These are phyloP conservation scores for Aspergillus campestris DNA, from an alignment of 495 filamentous ascomycete genomes.

Conservation along the genomic window DNA sequence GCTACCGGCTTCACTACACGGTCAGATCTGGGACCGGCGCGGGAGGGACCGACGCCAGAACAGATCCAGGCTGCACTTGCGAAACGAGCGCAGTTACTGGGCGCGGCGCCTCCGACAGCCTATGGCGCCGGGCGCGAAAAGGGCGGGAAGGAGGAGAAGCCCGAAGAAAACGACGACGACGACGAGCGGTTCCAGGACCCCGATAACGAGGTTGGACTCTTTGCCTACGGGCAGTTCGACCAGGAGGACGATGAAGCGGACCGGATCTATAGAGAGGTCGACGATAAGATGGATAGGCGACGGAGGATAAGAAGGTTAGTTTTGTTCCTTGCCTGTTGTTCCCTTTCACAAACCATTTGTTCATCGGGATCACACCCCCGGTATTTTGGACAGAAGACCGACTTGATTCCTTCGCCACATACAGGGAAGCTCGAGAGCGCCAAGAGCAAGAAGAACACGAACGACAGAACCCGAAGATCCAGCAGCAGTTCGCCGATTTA, in stretches of 20 bases:
- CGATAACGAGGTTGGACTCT: constrained; percentile 92
- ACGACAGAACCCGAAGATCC: constrained; percentile 93
- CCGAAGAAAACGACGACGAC: constrained; percentile 60
- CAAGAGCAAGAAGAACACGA: constrained; percentile 92
- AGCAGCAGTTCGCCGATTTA: constrained; percentile 94
- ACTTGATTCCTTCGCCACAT: constrained; percentile 57
- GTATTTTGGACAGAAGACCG: constrained; percentile 78
- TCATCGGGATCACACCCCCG: constrained; percentile 50
- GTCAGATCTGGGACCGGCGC: constrained; percentile 90
- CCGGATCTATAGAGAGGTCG: constrained; percentile 86
- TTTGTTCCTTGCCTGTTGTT: constrained; percentile 11
- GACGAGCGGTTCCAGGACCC: constrained; percentile 89
- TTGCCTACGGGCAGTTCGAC: constrained; percentile 88
- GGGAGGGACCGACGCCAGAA: constrained; percentile 94
- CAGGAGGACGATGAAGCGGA: constrained; percentile 97
- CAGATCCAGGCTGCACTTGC: constrained; percentile 96
- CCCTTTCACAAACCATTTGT: constrained; percentile 46
- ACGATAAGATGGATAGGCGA: constrained; percentile 91
- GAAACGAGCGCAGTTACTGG: constrained; percentile 78
- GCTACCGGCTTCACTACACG: constrained; percentile 97
- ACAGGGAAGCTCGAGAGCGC: constrained; percentile 91
- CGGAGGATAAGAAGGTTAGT: constrained; percentile 87
- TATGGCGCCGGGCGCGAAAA: constrained; percentile 74
- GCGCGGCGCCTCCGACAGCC: constrained; percentile 67
- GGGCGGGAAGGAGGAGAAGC: constrained; percentile 48